Evolutionary conservation across 805 yeast genomes (phyloP).

Genomic region (Millerozyma acaciae): DNA sequence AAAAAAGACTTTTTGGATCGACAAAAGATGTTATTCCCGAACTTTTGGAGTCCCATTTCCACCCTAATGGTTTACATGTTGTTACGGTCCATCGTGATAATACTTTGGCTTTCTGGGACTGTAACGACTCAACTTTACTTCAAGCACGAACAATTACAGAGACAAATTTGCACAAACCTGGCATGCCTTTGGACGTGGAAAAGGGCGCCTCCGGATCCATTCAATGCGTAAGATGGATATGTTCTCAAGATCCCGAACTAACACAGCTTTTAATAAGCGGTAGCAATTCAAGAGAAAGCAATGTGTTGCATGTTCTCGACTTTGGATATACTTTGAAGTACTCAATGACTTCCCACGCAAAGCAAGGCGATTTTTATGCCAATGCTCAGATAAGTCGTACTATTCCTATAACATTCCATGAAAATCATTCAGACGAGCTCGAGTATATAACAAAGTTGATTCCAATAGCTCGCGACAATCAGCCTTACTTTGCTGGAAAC

Average conservation of each 20-base stretch:
- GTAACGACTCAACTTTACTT: conserved; percentile 65
- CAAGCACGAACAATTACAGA: conserved; percentile 73
- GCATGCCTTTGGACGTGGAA: conserved; percentile 18
- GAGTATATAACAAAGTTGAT: conserved; percentile 26
- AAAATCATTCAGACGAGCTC: conserved; percentile 7
- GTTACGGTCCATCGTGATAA: conserved; percentile 80
- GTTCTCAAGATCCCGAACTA: conserved; percentile 73
- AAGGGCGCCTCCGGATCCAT: conserved; percentile 36
- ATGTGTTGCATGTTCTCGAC: conserved; percentile 50
- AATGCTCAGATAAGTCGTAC: conserved; percentile 46
- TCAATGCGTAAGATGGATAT: conserved; percentile 67
- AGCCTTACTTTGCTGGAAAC: conserved; percentile 77
- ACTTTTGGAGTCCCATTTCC: conserved; percentile 62
- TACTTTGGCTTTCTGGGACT: conserved; percentile 90
- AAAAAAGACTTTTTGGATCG: conserved; percentile 36
- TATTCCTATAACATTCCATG: conserved; percentile 22
- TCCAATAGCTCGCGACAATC: conserved; percentile 33
- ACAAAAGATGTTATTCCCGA: conserved; percentile 31
- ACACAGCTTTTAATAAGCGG: conserved; percentile 73
- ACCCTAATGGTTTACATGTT: conserved; percentile 88
- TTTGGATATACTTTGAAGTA: conserved; percentile 79
- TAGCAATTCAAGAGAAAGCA: conserved; percentile 44
- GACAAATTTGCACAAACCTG: conserved; percentile 56
- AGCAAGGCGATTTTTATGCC: conserved; percentile 70
- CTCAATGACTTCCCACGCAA: conserved; percentile 75